phyloP scores from a whole-genome alignment of 2,329 filamentous ascomycete genomes.

The Microdochium bolleyi region DNA sequence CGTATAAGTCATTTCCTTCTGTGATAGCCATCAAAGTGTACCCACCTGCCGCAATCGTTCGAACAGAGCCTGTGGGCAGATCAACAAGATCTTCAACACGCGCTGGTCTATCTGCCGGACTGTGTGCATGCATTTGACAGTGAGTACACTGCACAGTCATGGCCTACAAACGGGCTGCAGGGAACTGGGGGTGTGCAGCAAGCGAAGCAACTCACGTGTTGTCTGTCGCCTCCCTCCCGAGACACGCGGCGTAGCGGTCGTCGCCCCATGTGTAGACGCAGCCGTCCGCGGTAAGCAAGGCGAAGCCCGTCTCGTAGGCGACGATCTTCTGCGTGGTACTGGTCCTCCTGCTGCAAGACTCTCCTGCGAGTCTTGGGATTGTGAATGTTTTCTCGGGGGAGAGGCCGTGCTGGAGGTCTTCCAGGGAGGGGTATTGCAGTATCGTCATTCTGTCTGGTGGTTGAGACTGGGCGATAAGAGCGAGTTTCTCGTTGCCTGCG shows the following conservation, averaged over 20 bases:
- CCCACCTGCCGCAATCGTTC: constrained; percentile 46
- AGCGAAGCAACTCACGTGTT: constrained; percentile 1
- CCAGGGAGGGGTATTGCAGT: constrained; percentile 15
- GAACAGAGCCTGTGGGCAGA: constrained; percentile 41
- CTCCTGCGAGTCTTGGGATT: neutral
- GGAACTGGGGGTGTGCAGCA: constrained; percentile 2
- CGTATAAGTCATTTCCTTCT: constrained; percentile 47
- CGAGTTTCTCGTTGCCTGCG: constrained; percentile 23
- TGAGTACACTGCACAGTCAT: no score
- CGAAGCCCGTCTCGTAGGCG: constrained; percentile 41
- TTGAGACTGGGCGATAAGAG: constrained; percentile 18
- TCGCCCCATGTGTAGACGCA: constrained; percentile 49
- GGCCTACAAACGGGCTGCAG: no score
- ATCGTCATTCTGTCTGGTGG: constrained; percentile 9
- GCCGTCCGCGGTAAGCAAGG: constrained; percentile 33
- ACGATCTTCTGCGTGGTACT: constrained; percentile 28
- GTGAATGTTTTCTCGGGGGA: constrained; percentile 9
- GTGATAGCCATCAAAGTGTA: constrained; percentile 52
- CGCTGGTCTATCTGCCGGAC: constrained; percentile 36
- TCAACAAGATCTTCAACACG: constrained; percentile 40
- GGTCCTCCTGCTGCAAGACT: neutral
- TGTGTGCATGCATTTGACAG: constrained; percentile 9
- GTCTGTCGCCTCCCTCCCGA: constrained; percentile 40
- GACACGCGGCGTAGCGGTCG: constrained; percentile 44
- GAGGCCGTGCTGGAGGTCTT: constrained; percentile 1